Evolutionary conservation across 225 moss, liverwort and hornwort genomes (phyloP), one percentile per base, ranked within the genome.

Genomic region (Bryum argenteum): DNA sequence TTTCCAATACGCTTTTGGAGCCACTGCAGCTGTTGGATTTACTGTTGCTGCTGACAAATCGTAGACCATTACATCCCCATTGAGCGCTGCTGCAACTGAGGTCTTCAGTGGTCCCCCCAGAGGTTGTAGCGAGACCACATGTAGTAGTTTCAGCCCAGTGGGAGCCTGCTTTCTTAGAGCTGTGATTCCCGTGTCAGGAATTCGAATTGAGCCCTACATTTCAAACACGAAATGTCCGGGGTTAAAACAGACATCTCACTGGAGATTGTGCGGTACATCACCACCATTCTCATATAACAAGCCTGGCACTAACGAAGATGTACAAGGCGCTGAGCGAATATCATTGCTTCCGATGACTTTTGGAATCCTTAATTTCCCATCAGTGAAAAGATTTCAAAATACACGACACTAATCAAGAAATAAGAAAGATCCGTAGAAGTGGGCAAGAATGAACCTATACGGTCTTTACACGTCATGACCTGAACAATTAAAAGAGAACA

Each of bases 1-100:
- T 82, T 87, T 87, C 90, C 87, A 87, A 67, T 66, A 74, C 51
- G 90, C 90, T 75, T 85, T 90, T 20, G 90, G 90, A 19, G 68
- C 28, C 23, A 67, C 74, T 55, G 84, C 44, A 48, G 70, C 75
- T 44, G 81, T 77, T 28, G 90, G 90, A 76, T 67, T 76, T 57
- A 63, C 16, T 39, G 76, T 23, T 42, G 84, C 90, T 61, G 87
- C 70, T 54, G 87, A 67, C 22, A 90, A 76, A 73, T 90, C 90
- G 71, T 87, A 90, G 9, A 90, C 87, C 76, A 85, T 80, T 28
- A 90, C 87, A 65, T 90, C 85, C 61, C 82, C 82, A 66, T 87
- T 82, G 26, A 90, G 69, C 28, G 82, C 85, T 39, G 81, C 87
- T 37, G 87, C 90, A 67, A 90, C 71, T 15, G 87, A 87, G 52